Conservation (phyloP, 2,329 filamentous ascomycete genomes). For the Fusarium pilosicola region DNA sequence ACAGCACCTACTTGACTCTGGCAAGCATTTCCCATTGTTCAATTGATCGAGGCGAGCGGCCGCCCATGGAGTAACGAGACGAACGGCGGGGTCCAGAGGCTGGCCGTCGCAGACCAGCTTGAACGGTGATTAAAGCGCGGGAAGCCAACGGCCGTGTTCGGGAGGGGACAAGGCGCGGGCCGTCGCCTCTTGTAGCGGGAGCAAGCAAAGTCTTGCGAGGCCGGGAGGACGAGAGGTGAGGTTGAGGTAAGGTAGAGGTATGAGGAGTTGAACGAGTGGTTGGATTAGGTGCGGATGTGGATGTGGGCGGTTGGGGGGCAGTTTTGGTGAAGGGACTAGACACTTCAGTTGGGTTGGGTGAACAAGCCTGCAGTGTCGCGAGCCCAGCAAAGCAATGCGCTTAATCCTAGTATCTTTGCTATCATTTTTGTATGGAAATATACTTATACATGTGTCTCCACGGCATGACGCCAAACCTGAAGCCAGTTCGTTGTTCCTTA, state of each 20-base stretch:
- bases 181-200: constrained; percentile 36
- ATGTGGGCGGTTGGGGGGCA: constrained; percentile 41
- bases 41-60: constrained; percentile 53
- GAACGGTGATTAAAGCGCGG: constrained; percentile 13
- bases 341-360: constrained; percentile 17
- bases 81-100: constrained; percentile 34
- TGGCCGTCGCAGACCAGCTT: constrained; percentile 32
- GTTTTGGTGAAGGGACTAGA: constrained; percentile 32
- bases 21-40: constrained; percentile 60
- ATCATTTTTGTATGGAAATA: constrained; percentile 10
- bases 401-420: constrained; percentile 16
- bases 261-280: constrained; percentile 37
- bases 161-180: constrained; percentile 24
- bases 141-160: constrained; percentile 21
- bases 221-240: constrained; percentile 23
- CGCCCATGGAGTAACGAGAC: constrained; percentile 54
- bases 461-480: constrained; percentile 36
- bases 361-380: constrained; percentile 4
- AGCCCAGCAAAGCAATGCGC: constrained; percentile 15
- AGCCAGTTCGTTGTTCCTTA: constrained; percentile 13
- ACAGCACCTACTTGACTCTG: constrained; percentile 55
- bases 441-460: constrained; percentile 18
- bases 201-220: constrained; percentile 25
- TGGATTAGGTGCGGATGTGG: constrained; percentile 32
- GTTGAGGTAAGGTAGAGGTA: constrained; percentile 30